Evolutionary conservation across 2,329 filamentous ascomycete species (phyloP).

Genomic region (Xylariomycetidae sp.): DNA sequence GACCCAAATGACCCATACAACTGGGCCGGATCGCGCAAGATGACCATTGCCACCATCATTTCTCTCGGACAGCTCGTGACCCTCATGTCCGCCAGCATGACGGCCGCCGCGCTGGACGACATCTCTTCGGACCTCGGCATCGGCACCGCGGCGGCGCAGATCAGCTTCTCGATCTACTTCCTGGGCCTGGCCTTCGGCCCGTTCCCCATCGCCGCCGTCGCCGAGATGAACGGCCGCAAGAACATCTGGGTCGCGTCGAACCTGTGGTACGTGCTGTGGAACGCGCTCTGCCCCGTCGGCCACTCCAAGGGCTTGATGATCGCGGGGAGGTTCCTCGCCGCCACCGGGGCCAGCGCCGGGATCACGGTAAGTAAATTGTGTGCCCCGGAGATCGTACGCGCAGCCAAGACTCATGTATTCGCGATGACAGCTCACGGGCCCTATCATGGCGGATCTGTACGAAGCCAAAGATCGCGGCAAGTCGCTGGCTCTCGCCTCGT

Average conservation of each 20-base stretch:
- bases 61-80: conserved; percentile 31
- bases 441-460: conserved; percentile 33
- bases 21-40: conserved; percentile 13
- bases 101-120: conserved; percentile 29
- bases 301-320: conserved; percentile 27
- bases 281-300: conserved; percentile 28
- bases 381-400: neutral
- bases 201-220: conserved; percentile 28
- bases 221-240: conserved; percentile 31
- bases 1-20: conserved; percentile 18
- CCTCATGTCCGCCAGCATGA: conserved; percentile 31
- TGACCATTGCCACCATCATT: conserved; percentile 23
- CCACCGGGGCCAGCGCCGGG: conserved; percentile 24
- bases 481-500: conserved; percentile 28
- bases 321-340: conserved; percentile 23
- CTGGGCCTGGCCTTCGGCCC: conserved; percentile 31
- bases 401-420: neutral
- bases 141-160: conserved; percentile 22
- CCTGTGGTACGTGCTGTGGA: conserved; percentile 32
- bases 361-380: conserved; percentile 21
- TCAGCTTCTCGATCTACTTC: conserved; percentile 31
- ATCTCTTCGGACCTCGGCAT: conserved; percentile 28
- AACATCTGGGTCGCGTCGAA: conserved; percentile 29
- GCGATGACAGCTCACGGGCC: conserved; percentile 23
- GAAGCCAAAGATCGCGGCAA: conserved; percentile 30